Evolutionary conservation across 768 basidiomycete species (phyloP).

Genomic region (Tulasnella sp.): DNA sequence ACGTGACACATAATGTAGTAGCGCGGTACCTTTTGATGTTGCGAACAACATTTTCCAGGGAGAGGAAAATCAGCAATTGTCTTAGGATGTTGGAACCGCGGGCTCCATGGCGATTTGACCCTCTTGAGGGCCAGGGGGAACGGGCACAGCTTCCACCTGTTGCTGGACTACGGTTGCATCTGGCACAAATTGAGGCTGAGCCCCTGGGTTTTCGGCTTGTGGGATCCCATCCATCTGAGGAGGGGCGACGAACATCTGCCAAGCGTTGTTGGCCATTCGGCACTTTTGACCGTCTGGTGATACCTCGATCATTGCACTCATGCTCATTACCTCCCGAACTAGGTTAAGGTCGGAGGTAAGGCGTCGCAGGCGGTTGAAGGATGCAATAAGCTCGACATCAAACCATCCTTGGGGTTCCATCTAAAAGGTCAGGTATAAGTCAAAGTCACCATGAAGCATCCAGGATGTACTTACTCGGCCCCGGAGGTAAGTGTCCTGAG

Average conservation of each 20-base stretch:
- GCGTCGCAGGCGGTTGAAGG: conserved; percentile 77
- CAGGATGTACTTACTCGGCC: conserved; percentile 53
- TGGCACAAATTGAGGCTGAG: neutral
- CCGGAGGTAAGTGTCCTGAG: conserved; percentile 78
- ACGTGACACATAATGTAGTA: neutral
- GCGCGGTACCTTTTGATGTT: neutral
- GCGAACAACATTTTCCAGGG: neutral
- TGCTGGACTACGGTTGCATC: neutral
- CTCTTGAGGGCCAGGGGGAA: neutral
- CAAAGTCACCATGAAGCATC: conserved; percentile 1
- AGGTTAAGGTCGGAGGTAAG: conserved; percentile 54
- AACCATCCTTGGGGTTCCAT: conserved; percentile 93
- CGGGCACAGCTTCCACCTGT: neutral
- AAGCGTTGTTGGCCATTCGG: conserved; percentile 56
- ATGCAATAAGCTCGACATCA: conserved; percentile 70
- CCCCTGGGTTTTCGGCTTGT: neutral
- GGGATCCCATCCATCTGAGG: conserved; percentile 32
- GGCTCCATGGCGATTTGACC: neutral
- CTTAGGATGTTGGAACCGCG: neutral
- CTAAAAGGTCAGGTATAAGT: conserved; percentile 41
- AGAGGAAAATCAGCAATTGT: neutral
- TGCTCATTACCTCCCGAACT: conserved; percentile 63
- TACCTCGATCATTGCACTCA: conserved; percentile 72
- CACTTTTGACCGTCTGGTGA: conserved; percentile 50
- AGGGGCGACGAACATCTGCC: conserved; percentile 61